A percentile compares a stretch with the other conserved stretches of the same genome.
Evolutionary conservation across 139 green algal species (phyloP).

Genomic region (Asterochloris sp.): DNA sequence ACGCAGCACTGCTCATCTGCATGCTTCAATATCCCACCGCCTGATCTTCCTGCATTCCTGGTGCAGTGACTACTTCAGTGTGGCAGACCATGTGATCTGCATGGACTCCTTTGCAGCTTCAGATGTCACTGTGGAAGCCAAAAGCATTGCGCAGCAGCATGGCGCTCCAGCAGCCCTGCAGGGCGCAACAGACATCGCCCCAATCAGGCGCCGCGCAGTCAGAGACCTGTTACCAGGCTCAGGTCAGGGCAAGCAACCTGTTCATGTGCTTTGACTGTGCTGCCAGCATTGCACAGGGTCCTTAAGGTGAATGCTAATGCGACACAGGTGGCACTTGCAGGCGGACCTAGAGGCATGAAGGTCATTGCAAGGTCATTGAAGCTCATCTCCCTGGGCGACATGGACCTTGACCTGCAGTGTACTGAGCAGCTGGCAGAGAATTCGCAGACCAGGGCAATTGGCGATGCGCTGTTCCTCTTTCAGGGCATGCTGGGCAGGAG

Average conservation of each 20-base stretch:
- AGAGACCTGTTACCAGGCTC: neutral
- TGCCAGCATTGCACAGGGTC: no score
- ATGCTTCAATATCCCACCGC: no score
- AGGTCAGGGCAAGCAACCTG: neutral
- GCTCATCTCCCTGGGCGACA: conserved; percentile 31
- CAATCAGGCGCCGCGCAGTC: neutral
- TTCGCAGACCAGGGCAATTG: conserved; percentile 52
- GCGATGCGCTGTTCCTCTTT: conserved; percentile 36
- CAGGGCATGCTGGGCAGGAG: conserved; percentile 1
- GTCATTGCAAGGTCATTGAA: conserved; percentile 15
- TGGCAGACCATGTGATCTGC: conserved; percentile 51
- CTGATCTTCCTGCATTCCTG: no score
- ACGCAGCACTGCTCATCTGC: no score
- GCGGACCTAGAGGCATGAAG: conserved; percentile 1
- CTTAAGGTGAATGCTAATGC: no score
- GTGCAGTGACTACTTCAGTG: conserved; percentile 52
- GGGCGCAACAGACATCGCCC: neutral
- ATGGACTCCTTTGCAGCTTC: conserved; percentile 47
- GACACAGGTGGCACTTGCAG: neutral
- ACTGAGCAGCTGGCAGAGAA: conserved; percentile 62
- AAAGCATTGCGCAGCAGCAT: conserved; percentile 29
- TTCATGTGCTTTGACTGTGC: neutral
- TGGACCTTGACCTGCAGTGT: conserved; percentile 19
- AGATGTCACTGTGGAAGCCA: conserved; percentile 47
- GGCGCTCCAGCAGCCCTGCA: neutral